Percentiles rank a stretch among this genome's conserved stretches.
These are phyloP conservation scores for Cicer bijugum DNA, from an alignment of 306 rosid species.

Conservation along the genomic window DNA sequence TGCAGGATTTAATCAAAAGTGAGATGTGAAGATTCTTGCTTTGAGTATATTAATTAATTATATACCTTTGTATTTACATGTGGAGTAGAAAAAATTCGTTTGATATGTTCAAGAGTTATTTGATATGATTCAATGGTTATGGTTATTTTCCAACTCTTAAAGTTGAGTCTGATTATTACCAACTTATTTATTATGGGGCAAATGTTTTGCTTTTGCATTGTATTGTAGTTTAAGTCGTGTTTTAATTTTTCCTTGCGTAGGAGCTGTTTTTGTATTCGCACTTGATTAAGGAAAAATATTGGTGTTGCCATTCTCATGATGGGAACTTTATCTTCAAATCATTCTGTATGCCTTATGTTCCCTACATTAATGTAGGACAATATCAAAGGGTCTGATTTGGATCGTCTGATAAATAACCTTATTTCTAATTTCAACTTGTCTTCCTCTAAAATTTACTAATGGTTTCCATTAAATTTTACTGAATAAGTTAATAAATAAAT, in stretches of 20 bases:
- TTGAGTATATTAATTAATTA: constrained; percentile 47
- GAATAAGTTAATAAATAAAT: no score
- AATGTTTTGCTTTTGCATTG: constrained; percentile 40
- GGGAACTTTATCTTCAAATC: constrained; percentile 31
- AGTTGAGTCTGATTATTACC: constrained; percentile 52
- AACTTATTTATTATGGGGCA: constrained; percentile 44
- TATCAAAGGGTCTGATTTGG: neutral
- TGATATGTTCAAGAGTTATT: constrained; percentile 48
- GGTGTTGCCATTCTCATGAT: constrained; percentile 35
- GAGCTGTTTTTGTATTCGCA: constrained; percentile 44
- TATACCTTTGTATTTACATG: constrained; percentile 53
- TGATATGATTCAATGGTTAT: constrained; percentile 34
- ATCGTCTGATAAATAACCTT: neutral
- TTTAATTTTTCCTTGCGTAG: constrained; percentile 45
- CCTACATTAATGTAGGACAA: neutral
- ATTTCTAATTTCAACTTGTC: neutral
- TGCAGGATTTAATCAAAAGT: constrained; percentile 57
- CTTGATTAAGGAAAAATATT: constrained; percentile 27
- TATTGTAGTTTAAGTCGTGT: constrained; percentile 43
- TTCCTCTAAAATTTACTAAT: neutral
- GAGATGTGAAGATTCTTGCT: constrained; percentile 52
- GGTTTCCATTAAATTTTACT: neutral
- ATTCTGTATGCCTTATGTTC: constrained; percentile 11
- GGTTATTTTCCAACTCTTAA: constrained; percentile 49
- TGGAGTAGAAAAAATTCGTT: constrained; percentile 59